phyloP scores from a whole-genome alignment of 768 basidiomycete species.

The Nevesoporus exiguus region DNA sequence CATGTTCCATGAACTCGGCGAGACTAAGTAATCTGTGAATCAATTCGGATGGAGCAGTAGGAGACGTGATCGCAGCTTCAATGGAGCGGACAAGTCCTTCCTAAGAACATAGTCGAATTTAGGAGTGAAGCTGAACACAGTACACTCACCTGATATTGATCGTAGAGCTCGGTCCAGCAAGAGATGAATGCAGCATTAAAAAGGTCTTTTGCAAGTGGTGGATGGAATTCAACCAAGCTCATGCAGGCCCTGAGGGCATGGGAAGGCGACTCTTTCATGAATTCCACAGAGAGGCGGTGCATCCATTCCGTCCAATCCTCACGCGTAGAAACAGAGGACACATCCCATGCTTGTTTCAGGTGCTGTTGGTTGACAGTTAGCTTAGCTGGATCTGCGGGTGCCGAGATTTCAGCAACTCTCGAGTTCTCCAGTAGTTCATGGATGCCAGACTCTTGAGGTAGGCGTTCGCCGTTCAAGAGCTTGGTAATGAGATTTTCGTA shows the following conservation, averaged over 20 bases:
- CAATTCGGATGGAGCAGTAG: conserved; percentile 77
- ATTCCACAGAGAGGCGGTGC: conserved; percentile 86
- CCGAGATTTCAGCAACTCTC: conserved; percentile 70
- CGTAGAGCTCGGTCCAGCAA: conserved; percentile 95
- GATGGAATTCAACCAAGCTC: conserved; percentile 87
- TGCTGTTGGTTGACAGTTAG: conserved; percentile 96
- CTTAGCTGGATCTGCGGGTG: conserved; percentile 81
- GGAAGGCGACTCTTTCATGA: conserved; percentile 97
- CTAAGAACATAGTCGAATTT: conserved; percentile 39
- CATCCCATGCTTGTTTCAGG: conserved; percentile 95
- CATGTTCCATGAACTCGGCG: conserved; percentile 99
- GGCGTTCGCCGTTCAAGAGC: conserved; percentile 84
- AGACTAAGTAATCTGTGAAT: conserved; percentile 89
- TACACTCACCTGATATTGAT: conserved; percentile 81
- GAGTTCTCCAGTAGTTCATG: conserved; percentile 67
- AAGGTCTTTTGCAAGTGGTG: conserved; percentile 87
- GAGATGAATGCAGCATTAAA: conserved; percentile 99
- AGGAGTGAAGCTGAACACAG: background rate
- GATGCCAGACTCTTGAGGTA: conserved; percentile 80
- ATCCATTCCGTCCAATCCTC: conserved; percentile 98
- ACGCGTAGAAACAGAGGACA: conserved; percentile 64
- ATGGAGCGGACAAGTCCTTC: conserved; percentile 93
- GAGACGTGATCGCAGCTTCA: conserved; percentile 77
- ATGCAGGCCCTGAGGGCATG: conserved; percentile 97
- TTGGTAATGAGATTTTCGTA: conserved; percentile 90